phyloP scores from a whole-genome alignment of 441 rosid genomes.

The Syzygium malaccense region DNA sequence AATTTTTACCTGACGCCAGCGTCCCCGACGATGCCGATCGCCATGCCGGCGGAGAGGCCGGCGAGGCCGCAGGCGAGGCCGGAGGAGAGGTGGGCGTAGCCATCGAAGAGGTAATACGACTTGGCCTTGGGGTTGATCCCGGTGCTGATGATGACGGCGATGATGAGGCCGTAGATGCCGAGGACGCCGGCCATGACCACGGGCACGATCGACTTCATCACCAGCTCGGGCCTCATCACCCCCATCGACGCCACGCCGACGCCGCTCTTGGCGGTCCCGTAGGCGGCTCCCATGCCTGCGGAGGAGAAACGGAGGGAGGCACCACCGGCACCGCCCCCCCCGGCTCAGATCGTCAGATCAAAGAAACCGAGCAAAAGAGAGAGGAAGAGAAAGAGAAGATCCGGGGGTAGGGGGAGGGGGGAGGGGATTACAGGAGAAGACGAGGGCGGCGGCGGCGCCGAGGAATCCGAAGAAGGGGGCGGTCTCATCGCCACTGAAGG shows the following conservation, averaged over 20 bases:
- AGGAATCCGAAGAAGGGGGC: constrained; percentile 21
- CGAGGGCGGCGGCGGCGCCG: constrained; percentile 21
- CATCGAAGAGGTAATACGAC: constrained; percentile 2
- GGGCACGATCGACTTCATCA: constrained; percentile 11
- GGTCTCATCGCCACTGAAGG: constrained; percentile 17
- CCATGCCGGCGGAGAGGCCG: constrained; percentile 10
- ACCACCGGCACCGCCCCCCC: too few relatives aligned
- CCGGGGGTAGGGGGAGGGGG: neutral
- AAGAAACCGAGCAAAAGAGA: too few relatives aligned
- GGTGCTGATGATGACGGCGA: constrained; percentile 9
- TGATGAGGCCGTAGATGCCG: constrained; percentile 7
- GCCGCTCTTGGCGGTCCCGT: constrained; percentile 12
- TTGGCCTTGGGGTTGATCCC: constrained; percentile 13
- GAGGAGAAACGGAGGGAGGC: too few relatives aligned
- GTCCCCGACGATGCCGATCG: constrained; percentile 5
- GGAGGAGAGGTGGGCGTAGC: constrained; percentile 10
- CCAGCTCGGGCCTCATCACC: constrained; percentile 12
- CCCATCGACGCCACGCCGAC: constrained; percentile 14
- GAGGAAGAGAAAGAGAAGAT: too few relatives aligned
- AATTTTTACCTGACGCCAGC: neutral
- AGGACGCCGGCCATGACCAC: constrained; percentile 10
- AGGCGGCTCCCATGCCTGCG: constrained; percentile 10
- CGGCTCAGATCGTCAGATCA: too few relatives aligned
- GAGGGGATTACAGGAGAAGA: constrained; percentile 9
- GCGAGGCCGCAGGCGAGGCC: constrained; percentile 10